These are phyloP conservation scores for Ganoderma boninense DNA, from an alignment of 1,284 basidiomycete species.

Conservation along the genomic window DNA sequence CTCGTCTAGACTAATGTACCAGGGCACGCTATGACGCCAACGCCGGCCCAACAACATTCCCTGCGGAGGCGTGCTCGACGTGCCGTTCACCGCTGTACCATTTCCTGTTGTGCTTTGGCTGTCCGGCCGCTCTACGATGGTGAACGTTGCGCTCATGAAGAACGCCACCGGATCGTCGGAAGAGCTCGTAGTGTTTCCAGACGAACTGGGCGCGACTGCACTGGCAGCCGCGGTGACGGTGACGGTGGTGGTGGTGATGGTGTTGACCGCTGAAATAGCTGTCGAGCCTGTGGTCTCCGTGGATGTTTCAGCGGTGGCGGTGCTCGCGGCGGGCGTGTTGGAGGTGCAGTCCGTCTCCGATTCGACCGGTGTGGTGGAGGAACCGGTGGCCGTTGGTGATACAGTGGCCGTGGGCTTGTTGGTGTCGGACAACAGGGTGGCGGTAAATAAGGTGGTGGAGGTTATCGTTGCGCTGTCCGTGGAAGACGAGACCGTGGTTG, in stretches of 20 bases:
- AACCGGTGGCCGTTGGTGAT: background rate
- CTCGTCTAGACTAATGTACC: background rate
- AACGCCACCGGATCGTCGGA: background rate
- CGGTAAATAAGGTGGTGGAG: background rate
- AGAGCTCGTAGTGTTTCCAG: background rate
- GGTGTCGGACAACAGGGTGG: background rate
- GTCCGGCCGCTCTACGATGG: background rate
- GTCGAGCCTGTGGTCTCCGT: background rate
- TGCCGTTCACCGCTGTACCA: background rate
- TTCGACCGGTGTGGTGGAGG: background rate
- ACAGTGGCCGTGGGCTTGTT: background rate
- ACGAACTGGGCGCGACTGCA: background rate
- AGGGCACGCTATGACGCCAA: background rate
- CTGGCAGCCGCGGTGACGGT: background rate
- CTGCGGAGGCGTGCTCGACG: background rate
- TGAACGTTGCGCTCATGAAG: slow-evolving; percentile 1
- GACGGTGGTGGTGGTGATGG: background rate
- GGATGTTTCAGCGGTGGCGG: background rate
- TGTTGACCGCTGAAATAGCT: background rate
- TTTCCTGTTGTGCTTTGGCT: background rate
- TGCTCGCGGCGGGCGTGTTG: background rate
- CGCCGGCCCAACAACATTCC: slow-evolving; percentile 2
- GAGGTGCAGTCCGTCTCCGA: background rate
- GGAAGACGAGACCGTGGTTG: background rate
- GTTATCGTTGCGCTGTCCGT: background rate